A percentile compares a stretch with the other conserved stretches of the same genome.
phyloP scores from a whole-genome alignment of 1,284 basidiomycete genomes.

The Papiliotrema laurentii region DNA sequence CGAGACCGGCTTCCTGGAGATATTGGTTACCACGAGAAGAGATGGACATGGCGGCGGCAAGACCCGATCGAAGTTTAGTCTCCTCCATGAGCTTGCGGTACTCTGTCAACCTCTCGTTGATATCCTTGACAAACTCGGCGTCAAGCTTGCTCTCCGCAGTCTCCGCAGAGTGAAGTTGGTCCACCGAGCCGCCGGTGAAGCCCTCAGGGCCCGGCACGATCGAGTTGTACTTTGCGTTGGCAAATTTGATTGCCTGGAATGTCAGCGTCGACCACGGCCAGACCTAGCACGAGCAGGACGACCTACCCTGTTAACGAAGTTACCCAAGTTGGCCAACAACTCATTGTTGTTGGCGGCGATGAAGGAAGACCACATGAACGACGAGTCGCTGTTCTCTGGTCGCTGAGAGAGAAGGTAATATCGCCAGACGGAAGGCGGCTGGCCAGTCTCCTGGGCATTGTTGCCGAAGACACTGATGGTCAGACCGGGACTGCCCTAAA shows the following conservation, averaged over 20 bases:
- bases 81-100: slow-evolving; percentile 87
- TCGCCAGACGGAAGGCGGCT: slow-evolving; percentile 91
- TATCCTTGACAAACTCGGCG: slow-evolving; percentile 70
- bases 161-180: slow-evolving; percentile 9
- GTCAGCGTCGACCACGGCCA: not conserved
- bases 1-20: slow-evolving; percentile 84
- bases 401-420: slow-evolving; percentile 92
- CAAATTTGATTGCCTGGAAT: slow-evolving; percentile 69
- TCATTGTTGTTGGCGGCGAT: slow-evolving; percentile 93
- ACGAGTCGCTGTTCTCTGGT: slow-evolving; percentile 89
- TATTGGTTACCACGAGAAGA: slow-evolving; percentile 92
- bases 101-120: slow-evolving; percentile 73
- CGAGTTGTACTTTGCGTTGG: slow-evolving; percentile 77
- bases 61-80: slow-evolving; percentile 82
- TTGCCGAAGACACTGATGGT: slow-evolving; percentile 76
- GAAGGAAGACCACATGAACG: slow-evolving; percentile 96
- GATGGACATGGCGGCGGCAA: slow-evolving; percentile 83
- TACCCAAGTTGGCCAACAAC: slow-evolving; percentile 93
- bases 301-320: slow-evolving; percentile 87
- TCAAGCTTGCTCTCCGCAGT: slow-evolving; percentile 58
- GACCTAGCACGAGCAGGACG: not conserved
- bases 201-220: slow-evolving; percentile 74
- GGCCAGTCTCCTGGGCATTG: slow-evolving; percentile 85
- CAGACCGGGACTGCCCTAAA: not conserved
- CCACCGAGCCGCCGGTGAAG: slow-evolving; percentile 53